Evolutionary conservation across 78 protist genomes (phyloP).

Genomic region (Polysphondylium violaceum): DNA sequence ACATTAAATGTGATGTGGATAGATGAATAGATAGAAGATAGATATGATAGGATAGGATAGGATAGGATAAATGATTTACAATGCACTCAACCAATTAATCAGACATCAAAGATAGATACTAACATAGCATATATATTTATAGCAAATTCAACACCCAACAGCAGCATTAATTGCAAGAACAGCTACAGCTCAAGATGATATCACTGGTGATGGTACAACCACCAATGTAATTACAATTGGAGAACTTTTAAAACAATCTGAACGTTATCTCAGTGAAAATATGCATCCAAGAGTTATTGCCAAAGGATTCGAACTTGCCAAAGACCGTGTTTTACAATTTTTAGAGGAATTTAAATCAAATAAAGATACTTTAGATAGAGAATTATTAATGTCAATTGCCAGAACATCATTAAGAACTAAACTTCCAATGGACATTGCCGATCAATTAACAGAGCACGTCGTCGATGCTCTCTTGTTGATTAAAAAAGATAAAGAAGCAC

Average conservation of each 20-base stretch:
- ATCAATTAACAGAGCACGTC: slow-evolving; percentile 91
- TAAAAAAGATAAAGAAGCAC: slow-evolving; percentile 49
- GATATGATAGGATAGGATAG: too few relatives aligned
- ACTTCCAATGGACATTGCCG: slow-evolving; percentile 84
- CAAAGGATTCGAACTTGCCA: slow-evolving; percentile 98
- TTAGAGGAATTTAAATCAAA: slow-evolving; percentile 78
- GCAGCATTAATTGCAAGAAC: slow-evolving; percentile 99
- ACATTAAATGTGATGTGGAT: too few relatives aligned
- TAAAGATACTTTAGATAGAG: slow-evolving; percentile 85
- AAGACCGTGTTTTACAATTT: slow-evolving; percentile 82
- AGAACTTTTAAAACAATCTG: slow-evolving; percentile 96
- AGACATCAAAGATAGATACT: too few relatives aligned
- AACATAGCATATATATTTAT: not conserved
- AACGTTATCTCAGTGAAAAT: slow-evolving; percentile 96
- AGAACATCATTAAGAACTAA: slow-evolving; percentile 96
- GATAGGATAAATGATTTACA: too few relatives aligned
- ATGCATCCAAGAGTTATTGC: slow-evolving; percentile 98
- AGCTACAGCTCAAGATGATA: slow-evolving; percentile 99
- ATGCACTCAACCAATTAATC: too few relatives aligned
- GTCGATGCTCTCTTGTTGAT: slow-evolving; percentile 96
- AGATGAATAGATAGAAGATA: too few relatives aligned
- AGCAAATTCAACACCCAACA: slow-evolving; percentile 99
- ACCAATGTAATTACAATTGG: slow-evolving; percentile 97
- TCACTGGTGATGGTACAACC: slow-evolving; percentile 99
- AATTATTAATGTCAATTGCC: slow-evolving; percentile 93